Percentiles rank a stretch among this genome's conserved stretches.
Evolutionary conservation across 2,329 filamentous ascomycete genomes (phyloP).

Genomic region (Aureobasidium sp.): DNA sequence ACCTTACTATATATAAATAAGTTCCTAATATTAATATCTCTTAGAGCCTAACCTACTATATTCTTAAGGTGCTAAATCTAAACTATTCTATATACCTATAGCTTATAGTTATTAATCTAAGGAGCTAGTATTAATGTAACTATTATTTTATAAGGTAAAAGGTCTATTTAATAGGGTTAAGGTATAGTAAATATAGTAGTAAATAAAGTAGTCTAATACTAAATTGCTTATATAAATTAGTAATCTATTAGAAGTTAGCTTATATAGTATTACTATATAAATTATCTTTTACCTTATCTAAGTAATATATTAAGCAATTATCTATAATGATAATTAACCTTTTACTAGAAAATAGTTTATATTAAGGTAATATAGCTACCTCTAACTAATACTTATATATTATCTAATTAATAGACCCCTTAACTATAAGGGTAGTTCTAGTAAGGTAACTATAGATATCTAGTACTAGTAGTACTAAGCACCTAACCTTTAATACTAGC

Average conservation of each 20-base stretch:
- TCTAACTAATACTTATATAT: constrained; percentile 1
- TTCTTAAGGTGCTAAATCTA: neutral
- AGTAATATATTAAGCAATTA: neutral
- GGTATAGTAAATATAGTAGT: neutral
- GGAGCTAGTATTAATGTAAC: neutral
- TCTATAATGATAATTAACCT: constrained; percentile 1
- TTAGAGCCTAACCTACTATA: neutral
- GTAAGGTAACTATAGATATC: neutral
- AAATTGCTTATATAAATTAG: neutral
- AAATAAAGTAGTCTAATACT: neutral
- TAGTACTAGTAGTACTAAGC: neutral
- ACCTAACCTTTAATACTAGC: neutral
- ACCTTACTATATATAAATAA: neutral
- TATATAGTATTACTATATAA: neutral
- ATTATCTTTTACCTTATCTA: neutral
- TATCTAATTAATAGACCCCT: neutral
- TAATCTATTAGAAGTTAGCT: neutral
- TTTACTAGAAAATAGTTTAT: neutral
- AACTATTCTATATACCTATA: neutral
- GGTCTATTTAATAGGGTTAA: neutral
- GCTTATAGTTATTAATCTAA: neutral
- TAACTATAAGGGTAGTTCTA: neutral
- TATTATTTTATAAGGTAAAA: neutral
- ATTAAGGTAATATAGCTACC: neutral
- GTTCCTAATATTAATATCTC: neutral